Evolutionary conservation across 2,329 filamentous ascomycete species (phyloP).

Genomic region (Cercospora zeina): DNA sequence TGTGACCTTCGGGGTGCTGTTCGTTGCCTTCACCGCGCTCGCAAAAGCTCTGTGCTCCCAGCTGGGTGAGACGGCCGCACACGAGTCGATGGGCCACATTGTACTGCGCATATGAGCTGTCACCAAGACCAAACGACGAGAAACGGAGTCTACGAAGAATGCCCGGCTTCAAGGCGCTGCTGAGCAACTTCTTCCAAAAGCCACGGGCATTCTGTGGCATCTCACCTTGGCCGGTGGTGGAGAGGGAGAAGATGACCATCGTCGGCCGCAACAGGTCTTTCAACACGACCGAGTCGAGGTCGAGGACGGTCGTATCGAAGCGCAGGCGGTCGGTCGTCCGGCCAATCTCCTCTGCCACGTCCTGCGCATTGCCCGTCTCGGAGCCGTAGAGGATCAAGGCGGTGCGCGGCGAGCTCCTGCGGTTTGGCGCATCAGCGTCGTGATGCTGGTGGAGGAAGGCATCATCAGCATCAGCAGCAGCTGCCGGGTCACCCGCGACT

Average conservation of each 20-base stretch:
- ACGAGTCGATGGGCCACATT: conserved; percentile 93
- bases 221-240: conserved; percentile 93
- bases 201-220: conserved; percentile 76
- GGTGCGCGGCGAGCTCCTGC: conserved; percentile 40
- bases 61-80: conserved; percentile 76
- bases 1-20: conserved; percentile 84
- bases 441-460: neutral
- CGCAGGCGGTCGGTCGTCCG: conserved; percentile 72
- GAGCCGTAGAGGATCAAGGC: conserved; percentile 85
- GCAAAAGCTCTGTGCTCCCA: conserved; percentile 76
- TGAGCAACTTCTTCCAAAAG: conserved; percentile 83
- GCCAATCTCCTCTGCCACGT: conserved; percentile 82
- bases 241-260: conserved; percentile 76
- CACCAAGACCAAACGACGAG: conserved; percentile 85
- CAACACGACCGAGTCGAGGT: conserved; percentile 73
- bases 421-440: conserved; percentile 7
- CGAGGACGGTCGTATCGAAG: conserved; percentile 72
- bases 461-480: too few species aligned
- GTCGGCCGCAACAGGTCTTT: conserved; percentile 49
- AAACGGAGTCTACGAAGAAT: conserved; percentile 71
- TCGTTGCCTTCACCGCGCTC: conserved; percentile 86
- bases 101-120: conserved; percentile 90
- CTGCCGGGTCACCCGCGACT: conserved; percentile 1
- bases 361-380: conserved; percentile 91
- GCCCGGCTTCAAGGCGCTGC: conserved; percentile 71